Base-by-base conservation (phyloP, 176 grass and related monocot species). In the Cymbopogon citratus region DNA sequence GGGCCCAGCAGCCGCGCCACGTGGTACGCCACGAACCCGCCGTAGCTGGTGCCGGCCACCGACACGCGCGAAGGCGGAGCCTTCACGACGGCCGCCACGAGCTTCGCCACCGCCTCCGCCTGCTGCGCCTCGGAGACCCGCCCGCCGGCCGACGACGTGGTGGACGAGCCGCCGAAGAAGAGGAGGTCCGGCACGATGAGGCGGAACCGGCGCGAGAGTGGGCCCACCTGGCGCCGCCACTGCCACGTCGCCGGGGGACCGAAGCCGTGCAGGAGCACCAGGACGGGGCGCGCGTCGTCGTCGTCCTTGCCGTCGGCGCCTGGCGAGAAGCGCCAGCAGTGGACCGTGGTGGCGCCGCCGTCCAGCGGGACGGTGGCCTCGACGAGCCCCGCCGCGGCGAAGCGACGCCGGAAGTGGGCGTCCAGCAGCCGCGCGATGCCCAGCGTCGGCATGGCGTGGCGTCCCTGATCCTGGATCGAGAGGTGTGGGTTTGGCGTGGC, bases 231-330 rank as follows among this genome's bases (percentile, higher is more conserved):
- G 8, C 29, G 41, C 39, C 80, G 52, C 94, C 94, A 97, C 84
- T 97, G 94, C 87, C 89, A 97, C 61, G 85, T 90, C 12, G 87
- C 84, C 16, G 54, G 76, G 0, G 94, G 89, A 0, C 94, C 89
- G 79, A 97, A 97, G 35, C 94, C 94, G 38, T 97, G 94, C 67
- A 97, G 90, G 25, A 97, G 91, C 61, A 97, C 82, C 80, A 97
- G 85, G 13, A 83, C n/a, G 38, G 94, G 87, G 16, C 83, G 86
- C 3, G 69, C 46, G 28, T 66, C 81, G 38, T 40, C 38, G 40
- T 43, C 40, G 10, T 40, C n/a, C 8, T 57, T 26, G 13, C 0
- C 62, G 38, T 0, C 46, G n/a, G 8, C 5, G 35, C 13, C 78
- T 8, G 80, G 69, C 0, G 54, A 52, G 75, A 78, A 86, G 71